Evolutionary conservation across 495 filamentous ascomycete species (phyloP).

Genomic region (Penicillium maclennaniae): DNA sequence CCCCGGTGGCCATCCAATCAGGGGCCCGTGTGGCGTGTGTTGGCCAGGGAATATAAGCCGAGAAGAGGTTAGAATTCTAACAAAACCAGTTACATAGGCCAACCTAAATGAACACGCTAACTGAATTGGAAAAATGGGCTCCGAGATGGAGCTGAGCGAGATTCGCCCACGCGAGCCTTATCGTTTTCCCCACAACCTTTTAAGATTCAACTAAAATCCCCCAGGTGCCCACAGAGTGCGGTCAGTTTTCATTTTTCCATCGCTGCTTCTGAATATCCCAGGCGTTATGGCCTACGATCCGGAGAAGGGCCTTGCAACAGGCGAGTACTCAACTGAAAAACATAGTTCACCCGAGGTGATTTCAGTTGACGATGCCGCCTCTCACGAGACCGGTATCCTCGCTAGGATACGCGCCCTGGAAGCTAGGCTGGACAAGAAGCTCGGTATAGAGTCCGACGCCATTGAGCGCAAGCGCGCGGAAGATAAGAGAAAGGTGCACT

Average conservation of each 20-base stretch:
- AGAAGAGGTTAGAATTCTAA: no score
- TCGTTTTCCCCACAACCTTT: constrained; percentile 2
- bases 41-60: no score
- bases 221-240: not conserved
- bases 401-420: constrained; percentile 38
- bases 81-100: no score
- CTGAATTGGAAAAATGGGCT: no score
- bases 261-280: not conserved
- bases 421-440: constrained; percentile 43
- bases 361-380: not conserved
- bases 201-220: not conserved
- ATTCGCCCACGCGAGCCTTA: not conserved
- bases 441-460: constrained; percentile 49
- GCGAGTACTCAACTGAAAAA: constrained; percentile 1
- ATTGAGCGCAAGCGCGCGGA: constrained; percentile 47
- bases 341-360: constrained; percentile 1
- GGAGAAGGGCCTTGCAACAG: constrained; percentile 11
- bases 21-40: no score
- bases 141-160: no score
- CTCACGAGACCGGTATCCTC: constrained; percentile 19
- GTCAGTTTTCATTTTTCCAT: not conserved
- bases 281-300: constrained; percentile 9
- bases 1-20: no score
- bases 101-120: no score
- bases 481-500: constrained; percentile 26